Evolutionary conservation across 805 yeast species (phyloP).

Genomic region (Tetrapisispora namnaoensis): DNA sequence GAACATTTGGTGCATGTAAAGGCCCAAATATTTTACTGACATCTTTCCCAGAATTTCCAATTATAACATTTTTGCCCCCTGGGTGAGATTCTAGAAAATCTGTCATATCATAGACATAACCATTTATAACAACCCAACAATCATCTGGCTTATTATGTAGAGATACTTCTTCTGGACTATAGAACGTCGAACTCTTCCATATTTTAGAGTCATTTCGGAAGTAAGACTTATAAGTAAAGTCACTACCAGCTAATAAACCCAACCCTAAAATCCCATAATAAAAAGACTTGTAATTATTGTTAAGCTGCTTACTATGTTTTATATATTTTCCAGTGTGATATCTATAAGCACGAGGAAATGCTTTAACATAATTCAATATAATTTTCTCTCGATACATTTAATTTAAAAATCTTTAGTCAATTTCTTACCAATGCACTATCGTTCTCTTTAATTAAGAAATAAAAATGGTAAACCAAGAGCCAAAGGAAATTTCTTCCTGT

Average conservation of each 20-base stretch:
- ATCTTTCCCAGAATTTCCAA: slow-evolving; percentile 74
- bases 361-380: too few relatives aligned
- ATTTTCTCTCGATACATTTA: too few relatives aligned
- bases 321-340: background rate
- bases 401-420: too few relatives aligned
- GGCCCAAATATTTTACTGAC: slow-evolving; percentile 82
- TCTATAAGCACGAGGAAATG: background rate
- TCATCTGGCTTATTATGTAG: slow-evolving; percentile 60
- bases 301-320: too few relatives aligned
- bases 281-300: background rate
- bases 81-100: slow-evolving; percentile 73
- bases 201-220: background rate
- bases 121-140: slow-evolving; percentile 81
- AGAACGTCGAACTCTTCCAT: background rate
- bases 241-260: background rate
- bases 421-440: too few relatives aligned
- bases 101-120: slow-evolving; percentile 70
- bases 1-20: slow-evolving; percentile 81
- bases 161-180: slow-evolving; percentile 44
- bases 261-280: background rate
- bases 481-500: too few relatives aligned
- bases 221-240: too few relatives aligned
- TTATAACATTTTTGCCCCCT: slow-evolving; percentile 62
- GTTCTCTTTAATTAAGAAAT: too few relatives aligned
- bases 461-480: too few relatives aligned